Base-by-base conservation (phyloP, 768 basidiomycete genomes). In the Hemileccinum rubropunctum region DNA sequence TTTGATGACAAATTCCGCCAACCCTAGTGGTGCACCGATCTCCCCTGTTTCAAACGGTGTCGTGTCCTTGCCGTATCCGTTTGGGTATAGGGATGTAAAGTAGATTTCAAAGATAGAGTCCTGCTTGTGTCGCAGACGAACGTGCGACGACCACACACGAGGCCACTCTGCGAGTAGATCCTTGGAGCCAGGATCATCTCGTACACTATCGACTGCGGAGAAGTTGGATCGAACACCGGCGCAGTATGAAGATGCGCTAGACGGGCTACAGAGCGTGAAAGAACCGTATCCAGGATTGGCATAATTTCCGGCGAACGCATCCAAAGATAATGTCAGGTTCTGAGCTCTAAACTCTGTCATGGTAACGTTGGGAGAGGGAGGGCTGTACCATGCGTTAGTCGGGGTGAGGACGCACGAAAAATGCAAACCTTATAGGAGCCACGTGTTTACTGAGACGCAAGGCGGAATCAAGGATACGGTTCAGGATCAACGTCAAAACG, bases 271-370 rank as follows among this genome's bases (percentile, higher is more conserved):
- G 15, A 77, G 61, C 3, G 64, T 66, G 39, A 76, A 48, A 2
- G 62, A 44, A 35, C 70, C 71, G 33, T 77, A 77, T 11, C 73
- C 73, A 1, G 66, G 57, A 44, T 70, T 60, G 3, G 42, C 10
- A 53, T 75, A 78, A 0, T 66, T 69, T 11, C 76, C 74, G 6
- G 68, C 50, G 37, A 72, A 66, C 0, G 51, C 57, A 2, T 65
- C 59, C n/a, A 71, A 45, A 6, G 58, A 44, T 6, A 56, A 23
- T 0, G 42, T 35, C 0, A 23, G 11, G 21, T 39, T 50, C 27
- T 28, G 36, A 23, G 23, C 23, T 23, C 32, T 17, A 15, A 28
- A 18, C 20, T 14, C 18, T 2, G n/a, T 10, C 8, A n/a, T 26
- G 30, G 32, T 36, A 21, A 10, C 13, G 4, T 23, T 46, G 3